Evolutionary conservation across 306 rosid genomes (phyloP).

Genomic region (Ochetophila trinervis): DNA sequence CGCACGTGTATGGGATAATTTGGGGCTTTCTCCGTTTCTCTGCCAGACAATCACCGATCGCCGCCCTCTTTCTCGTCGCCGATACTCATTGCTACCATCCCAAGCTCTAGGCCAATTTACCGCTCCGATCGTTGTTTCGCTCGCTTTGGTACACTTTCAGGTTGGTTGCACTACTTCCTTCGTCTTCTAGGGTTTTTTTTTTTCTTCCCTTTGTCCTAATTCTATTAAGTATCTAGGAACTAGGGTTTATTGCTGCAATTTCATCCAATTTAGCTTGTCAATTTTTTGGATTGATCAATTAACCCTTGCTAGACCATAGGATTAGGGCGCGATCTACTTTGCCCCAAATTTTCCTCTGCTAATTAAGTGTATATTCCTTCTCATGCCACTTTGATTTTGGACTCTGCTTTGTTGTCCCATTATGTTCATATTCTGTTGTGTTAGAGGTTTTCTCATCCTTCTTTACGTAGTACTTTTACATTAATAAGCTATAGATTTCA

Average conservation of each 20-base stretch:
- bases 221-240: neutral
- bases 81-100: neutral
- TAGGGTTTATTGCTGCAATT: slow-evolving; percentile 8
- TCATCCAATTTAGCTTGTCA: neutral
- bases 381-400: neutral
- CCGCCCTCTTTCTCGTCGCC: neutral
- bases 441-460: neutral
- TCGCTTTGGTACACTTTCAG: slow-evolving; percentile 1
- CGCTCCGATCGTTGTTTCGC: slow-evolving; percentile 13
- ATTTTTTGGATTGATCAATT: slow-evolving; percentile 3
- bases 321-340: slow-evolving; percentile 14
- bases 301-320: neutral
- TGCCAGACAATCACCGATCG: slow-evolving; percentile 29
- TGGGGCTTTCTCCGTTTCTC: neutral
- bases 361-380: neutral
- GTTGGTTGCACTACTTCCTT: slow-evolving; percentile 2
- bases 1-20: slow-evolving; percentile 14
- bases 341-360: slow-evolving; percentile 1
- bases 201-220: neutral
- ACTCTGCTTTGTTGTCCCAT: neutral
- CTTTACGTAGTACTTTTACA: neutral
- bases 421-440: neutral
- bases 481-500: too few relatives aligned
- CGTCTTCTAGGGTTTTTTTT: slow-evolving; percentile 27
- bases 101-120: slow-evolving; percentile 33